Evolutionary conservation across 306 rosid genomes (phyloP).

Genomic region (Phaseolus lunatus): DNA sequence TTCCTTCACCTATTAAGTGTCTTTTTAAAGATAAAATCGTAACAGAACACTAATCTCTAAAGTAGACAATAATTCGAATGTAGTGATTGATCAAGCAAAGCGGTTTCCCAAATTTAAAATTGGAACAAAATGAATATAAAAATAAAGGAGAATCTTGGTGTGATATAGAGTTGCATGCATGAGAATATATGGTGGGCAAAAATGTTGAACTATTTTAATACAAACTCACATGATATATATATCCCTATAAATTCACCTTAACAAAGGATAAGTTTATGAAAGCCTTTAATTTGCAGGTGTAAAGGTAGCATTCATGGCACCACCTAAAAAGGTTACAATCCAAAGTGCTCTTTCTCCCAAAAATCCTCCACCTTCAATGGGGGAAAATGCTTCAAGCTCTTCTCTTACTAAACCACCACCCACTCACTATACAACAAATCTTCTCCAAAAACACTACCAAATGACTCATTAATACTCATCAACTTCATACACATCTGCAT

Average conservation of each 20-base stretch:
- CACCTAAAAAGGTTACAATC: constrained; percentile 17
- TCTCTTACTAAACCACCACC: constrained; percentile 12
- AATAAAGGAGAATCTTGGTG: neutral
- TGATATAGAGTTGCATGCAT: neutral
- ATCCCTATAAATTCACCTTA: too few species aligned
- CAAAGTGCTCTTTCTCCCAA: constrained; percentile 20
- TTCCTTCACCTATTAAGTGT: too few species aligned
- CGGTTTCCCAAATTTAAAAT: too few species aligned
- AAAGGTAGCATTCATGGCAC: constrained; percentile 11
- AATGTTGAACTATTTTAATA: constrained; percentile 1
- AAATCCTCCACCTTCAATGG: neutral
- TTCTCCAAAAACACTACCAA: constrained; percentile 3
- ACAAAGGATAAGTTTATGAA: neutral
- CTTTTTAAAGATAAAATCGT: too few species aligned
- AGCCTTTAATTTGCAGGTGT: neutral
- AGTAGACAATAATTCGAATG: too few species aligned
- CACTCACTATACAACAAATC: constrained; percentile 23
- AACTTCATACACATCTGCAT: too few species aligned
- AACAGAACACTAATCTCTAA: too few species aligned
- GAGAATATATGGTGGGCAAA: constrained; percentile 39
- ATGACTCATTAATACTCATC: neutral
- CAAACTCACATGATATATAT: too few species aligned
- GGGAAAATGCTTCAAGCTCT: neutral
- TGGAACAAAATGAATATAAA: too few species aligned
- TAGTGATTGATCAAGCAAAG: too few species aligned